Base-by-base conservation (phyloP, 2,329 filamentous ascomycete species). In the Apiospora pterosperma region DNA sequence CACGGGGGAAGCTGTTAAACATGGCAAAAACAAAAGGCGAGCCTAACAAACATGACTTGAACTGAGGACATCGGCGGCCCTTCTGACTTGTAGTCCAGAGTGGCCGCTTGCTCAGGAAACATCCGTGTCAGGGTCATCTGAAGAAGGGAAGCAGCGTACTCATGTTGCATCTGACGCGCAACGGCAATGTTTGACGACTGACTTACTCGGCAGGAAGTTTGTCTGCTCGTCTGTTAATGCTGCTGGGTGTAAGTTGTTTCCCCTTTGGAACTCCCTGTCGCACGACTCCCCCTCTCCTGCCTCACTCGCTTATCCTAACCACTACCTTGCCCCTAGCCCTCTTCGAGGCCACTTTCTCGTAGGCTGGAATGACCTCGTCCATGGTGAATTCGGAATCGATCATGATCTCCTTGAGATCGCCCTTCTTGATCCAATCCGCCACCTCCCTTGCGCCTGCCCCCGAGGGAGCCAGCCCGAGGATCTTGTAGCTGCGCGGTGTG, bases 251-350 rank as follows among this genome's bases (percentile, higher is more conserved):
- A 5, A 2, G 21, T 16, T 8, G 5, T 8, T 12, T 14, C 44
- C 44, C 5, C n/a, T n/a, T n/a, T 14, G 23, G 6, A 14, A 14
- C 23, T 48, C 44, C 44, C 19, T 25, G 23, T 8, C 38, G 38
- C 38, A 41, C 2, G 16, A 16, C 8, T 44, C 12, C 10, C 19
- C 14, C 23, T 36, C 16, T 16, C 1, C 2, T 28, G 14, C 7
- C 28, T 62, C 61, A 65, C 16, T 63, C 59, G 36, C 62, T 34
- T 7, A 77, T 66, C 42, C 67, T 69, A 42, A 77, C 66, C 19
- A 77, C 61, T 14, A 77, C 72, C 70, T 77, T 77, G 5, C 76
- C 76, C 38, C 68, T 74, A 1, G 76, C 71, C 23, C 71, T 69
- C 59, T 73, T 75, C 3, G 70, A 76, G 12, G 67, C 71, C 21